Evolutionary conservation across 306 rosid genomes (phyloP).

Genomic region (Quercus variabilis): DNA sequence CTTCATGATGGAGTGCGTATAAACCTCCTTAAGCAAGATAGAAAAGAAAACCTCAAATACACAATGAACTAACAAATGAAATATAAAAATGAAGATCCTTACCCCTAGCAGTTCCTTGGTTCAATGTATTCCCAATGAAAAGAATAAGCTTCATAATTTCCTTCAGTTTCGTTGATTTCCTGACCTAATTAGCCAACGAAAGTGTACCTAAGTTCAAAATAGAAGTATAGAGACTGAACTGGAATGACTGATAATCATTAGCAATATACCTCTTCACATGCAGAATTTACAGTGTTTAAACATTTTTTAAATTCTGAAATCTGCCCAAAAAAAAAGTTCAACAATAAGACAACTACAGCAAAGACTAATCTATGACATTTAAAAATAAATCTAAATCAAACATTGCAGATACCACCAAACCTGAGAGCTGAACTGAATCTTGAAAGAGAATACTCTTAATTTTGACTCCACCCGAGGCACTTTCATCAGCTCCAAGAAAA

Average conservation of each 20-base stretch:
- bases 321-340: constrained; percentile 36
- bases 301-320: constrained; percentile 78
- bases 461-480: constrained; percentile 99
- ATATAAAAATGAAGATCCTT: constrained; percentile 19
- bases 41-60: not conserved
- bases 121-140: constrained; percentile 84
- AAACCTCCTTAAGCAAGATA: not conserved
- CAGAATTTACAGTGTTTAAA: constrained; percentile 72
- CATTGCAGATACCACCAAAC: constrained; percentile 53
- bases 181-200: constrained; percentile 53
- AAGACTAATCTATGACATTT: not conserved
- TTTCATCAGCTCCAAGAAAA: constrained; percentile 90
- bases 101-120: constrained; percentile 99
- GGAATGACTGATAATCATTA: constrained; percentile 14
- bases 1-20: not conserved
- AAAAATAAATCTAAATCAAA: constrained; percentile 5
- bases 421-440: constrained; percentile 91
- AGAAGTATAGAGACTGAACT: constrained; percentile 8
- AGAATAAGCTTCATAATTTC: constrained; percentile 88
- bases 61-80: constrained; percentile 15
- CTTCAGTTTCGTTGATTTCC: constrained; percentile 73
- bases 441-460: constrained; percentile 88
- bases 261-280: constrained; percentile 82
- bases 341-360: constrained; percentile 22
- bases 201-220: constrained; percentile 31